Conservation (phyloP, 1,139 yeast species). For the Sugiyamaella neomexicana region DNA sequence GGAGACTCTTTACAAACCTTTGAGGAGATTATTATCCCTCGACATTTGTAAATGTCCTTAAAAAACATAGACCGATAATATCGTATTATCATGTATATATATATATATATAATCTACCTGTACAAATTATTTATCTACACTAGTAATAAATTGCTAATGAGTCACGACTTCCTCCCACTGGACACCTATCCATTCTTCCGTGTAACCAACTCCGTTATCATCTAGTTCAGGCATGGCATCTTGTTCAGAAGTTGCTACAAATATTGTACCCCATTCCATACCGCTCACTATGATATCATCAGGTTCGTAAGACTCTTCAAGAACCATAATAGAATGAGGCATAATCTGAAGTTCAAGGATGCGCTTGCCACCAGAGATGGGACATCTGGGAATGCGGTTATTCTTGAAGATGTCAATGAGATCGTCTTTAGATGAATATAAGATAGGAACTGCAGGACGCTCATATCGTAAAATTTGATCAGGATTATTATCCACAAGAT, state of each 20-base stretch:
- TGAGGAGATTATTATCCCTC: slow-evolving; percentile 67
- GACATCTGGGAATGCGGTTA: slow-evolving; percentile 52
- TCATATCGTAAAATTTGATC: slow-evolving; percentile 84
- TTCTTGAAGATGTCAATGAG: slow-evolving; percentile 51
- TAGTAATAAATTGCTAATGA: slow-evolving; percentile 3
- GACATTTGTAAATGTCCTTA: slow-evolving; percentile 52
- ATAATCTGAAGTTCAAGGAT: slow-evolving; percentile 84
- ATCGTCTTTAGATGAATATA: slow-evolving; percentile 65
- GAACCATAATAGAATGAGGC: slow-evolving; percentile 88
- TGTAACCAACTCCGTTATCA: slow-evolving; percentile 68
- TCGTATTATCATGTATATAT: slow-evolving; percentile 12
- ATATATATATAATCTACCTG: not conserved
- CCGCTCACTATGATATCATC: slow-evolving; percentile 59
- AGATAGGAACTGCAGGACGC: slow-evolving; percentile 58
- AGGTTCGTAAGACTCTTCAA: slow-evolving; percentile 64
- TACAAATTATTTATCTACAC: slow-evolving; percentile 10
- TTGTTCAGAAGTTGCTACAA: slow-evolving; percentile 76
- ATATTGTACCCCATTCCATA: slow-evolving; percentile 97
- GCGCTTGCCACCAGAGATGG: slow-evolving; percentile 49
- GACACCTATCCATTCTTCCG: slow-evolving; percentile 89
- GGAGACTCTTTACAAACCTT: slow-evolving; percentile 78
- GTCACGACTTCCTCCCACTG: slow-evolving; percentile 71
- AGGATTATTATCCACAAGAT: slow-evolving; percentile 75
- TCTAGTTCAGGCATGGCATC: slow-evolving; percentile 66
- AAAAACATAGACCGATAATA: slow-evolving; percentile 9